Evolutionary conservation across 2,329 filamentous ascomycete species (phyloP), one percentile per base, ranked within the genome.

Genomic region (Coleophoma crateriformis): DNA sequence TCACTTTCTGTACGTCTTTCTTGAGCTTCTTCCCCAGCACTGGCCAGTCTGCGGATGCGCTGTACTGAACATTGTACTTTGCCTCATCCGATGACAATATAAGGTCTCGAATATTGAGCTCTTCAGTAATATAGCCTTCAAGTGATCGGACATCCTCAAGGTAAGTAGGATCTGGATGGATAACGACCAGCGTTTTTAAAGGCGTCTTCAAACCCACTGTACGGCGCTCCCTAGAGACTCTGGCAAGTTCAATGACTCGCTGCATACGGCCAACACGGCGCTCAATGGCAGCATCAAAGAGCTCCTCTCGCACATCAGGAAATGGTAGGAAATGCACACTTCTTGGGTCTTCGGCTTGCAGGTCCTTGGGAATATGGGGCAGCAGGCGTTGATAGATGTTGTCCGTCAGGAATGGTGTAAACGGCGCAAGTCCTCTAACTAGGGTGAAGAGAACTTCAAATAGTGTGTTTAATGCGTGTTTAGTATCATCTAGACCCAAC

Each of bases 11-110:
- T 57, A 90, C 88, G 62, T 96, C 91, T 71, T 96, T 96, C 78
- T 95, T 95, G 59, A 97, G 79, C 74, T 97, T 97, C 80, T 96
- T 96, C 57, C 94, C 94, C 14, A 99, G 78, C 2, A 88, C 87
- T 13, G 94, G 90, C 87, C 94, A 96, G 68, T 99, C 94, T 7
- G 90, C 91, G 37, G 81, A 82, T 14, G 92, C 89, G 54, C 87
- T 90, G 71, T 96, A 95, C 64, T 94, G 85, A 42, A 99, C 90
- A 48, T 90, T 88, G 73, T 96, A 96, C 66, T 87, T 88, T 49
- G 82, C 85, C 71, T 97, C 94, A 56, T 97, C 90, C 7, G 81
- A 84, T 3, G 89, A 90, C 47, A 96, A 77, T 11, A 96, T 75
- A 27, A 97, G 74, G 54, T 96, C 88, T 54, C 87, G 83, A 45